Evolutionary conservation across 768 basidiomycete genomes (phyloP).

Genomic region (Collybia mongolica): DNA sequence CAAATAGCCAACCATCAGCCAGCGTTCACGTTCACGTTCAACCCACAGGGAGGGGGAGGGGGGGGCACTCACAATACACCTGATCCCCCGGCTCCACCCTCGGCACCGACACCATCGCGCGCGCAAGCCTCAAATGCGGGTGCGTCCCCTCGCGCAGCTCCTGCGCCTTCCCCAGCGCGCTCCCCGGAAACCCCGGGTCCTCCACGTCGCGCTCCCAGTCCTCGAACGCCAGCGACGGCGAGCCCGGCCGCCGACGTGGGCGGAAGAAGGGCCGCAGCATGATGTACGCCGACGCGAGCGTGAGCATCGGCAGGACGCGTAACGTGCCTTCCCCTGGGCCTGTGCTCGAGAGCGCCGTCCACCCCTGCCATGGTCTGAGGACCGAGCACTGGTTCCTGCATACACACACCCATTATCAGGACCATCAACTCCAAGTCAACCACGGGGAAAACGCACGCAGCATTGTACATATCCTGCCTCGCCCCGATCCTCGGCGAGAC

Average conservation of each 20-base stretch:
- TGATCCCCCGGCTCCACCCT: conserved; percentile 62
- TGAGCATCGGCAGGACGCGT: conserved; percentile 56
- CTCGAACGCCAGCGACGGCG: conserved; percentile 33
- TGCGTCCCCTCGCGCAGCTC: conserved; percentile 56
- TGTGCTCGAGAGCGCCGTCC: conserved; percentile 52
- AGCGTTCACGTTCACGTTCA: too few relatives aligned
- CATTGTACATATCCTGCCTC: conserved; percentile 60
- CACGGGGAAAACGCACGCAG: conserved; percentile 45
- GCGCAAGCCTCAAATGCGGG: conserved; percentile 56
- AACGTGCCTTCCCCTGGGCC: conserved; percentile 64
- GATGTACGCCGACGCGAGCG: conserved; percentile 55
- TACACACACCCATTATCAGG: too few relatives aligned
- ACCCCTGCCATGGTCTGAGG: conserved; percentile 59
- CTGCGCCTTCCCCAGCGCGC: conserved; percentile 50
- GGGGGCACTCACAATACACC: conserved; percentile 45
- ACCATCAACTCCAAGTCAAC: too few relatives aligned
- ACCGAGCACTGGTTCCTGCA: conserved; percentile 50
- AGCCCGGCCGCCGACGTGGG: conserved; percentile 21
- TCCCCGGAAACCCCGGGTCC: conserved; percentile 52
- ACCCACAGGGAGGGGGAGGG: neutral
- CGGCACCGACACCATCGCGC: conserved; percentile 60
- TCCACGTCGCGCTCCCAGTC: conserved; percentile 60
- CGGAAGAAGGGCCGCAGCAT: conserved; percentile 70
- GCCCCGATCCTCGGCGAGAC: conserved; percentile 45
- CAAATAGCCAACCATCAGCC: too few relatives aligned